Evolutionary conservation across 768 basidiomycete genomes (phyloP), one percentile per base, ranked within the genome.

Genomic region (Lactarius hengduanensis): DNA sequence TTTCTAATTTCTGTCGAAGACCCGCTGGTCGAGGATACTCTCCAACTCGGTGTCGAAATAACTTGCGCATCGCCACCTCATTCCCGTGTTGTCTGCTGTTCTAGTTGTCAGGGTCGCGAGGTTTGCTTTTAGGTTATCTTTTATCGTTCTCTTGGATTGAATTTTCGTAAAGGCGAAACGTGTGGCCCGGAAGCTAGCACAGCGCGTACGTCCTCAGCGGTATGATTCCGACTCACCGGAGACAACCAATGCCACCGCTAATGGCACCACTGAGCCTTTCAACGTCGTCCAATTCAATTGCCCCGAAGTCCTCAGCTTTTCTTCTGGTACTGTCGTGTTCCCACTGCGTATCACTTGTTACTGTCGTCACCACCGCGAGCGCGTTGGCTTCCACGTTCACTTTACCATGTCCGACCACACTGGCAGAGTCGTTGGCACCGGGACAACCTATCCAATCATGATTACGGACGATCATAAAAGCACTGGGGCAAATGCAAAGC

Each of bases 401-500:
- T 90, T 98, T 75, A 86, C 87, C 22, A 84, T 99, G 81, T 84
- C 87, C 74, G 92, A 97, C 71, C 80, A 87, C 71, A 80, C 78
- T 30, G 96, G 95, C 2, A 84, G 90, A 26, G 77, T 93, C 57
- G 86, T 98, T 61, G 96, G 92, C 16, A 82, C 84, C 9, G 94
- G 94, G 5, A 83, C 81, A 62, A 92, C 94, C 1, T 86, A 88
- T 36, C 94, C 96, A 4, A 95, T 99, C 71, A 96, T 98, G 89
- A 98, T 98, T 71, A 99, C 96, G 1, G 97, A 99, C 79, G 97
- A 99, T 77, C 97, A 99, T 80, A 99, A 99, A 79, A 94, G 92
- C 34, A 84, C 80, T 4, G 75, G 74, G 8, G 72, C 74, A 63
- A 74, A 70, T 50, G 62, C 72, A n/a, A 74, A 75, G 72, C 71